Percentiles rank a stretch among this genome's conserved stretches.
Conservation (phyloP, 2,329 filamentous ascomycete genomes). For the Knufia fluminis region DNA sequence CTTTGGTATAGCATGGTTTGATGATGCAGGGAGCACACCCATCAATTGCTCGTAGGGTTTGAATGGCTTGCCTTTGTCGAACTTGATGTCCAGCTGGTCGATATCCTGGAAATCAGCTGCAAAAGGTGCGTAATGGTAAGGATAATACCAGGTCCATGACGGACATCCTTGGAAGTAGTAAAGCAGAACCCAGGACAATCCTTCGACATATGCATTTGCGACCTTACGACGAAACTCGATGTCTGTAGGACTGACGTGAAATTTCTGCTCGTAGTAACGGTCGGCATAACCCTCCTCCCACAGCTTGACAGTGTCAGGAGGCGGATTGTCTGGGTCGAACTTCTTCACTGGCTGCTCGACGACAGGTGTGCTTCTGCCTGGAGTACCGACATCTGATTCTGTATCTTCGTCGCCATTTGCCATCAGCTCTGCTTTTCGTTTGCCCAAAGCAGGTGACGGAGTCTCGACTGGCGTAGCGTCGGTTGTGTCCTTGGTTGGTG, state of each 20-base stretch:
- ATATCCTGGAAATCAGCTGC: constrained; percentile 88
- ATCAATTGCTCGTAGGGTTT: constrained; percentile 94
- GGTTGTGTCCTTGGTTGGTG: constrained; percentile 29
- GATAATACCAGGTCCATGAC: constrained; percentile 99
- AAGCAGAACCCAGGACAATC: constrained; percentile 84
- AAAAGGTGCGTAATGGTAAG: constrained; percentile 96
- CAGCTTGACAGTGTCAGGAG: constrained; percentile 72
- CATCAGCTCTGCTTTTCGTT: constrained; percentile 66
- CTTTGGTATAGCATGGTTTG: constrained; percentile 79
- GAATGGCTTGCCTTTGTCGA: constrained; percentile 77
- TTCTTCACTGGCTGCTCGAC: constrained; percentile 31
- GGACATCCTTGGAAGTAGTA: constrained; percentile 99
- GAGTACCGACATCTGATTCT: constrained; percentile 39
- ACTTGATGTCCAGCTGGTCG: constrained; percentile 66
- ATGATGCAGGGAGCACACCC: constrained; percentile 91
- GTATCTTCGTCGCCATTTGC: constrained; percentile 46
- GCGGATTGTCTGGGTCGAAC: constrained; percentile 29
- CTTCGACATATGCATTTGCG: constrained; percentile 84
- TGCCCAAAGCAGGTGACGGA: constrained; percentile 50
- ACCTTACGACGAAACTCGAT: constrained; percentile 81
- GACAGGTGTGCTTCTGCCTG: constrained; percentile 50
- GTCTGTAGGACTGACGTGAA: constrained; percentile 71
- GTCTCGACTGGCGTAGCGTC: constrained; percentile 27
- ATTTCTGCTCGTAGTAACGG: constrained; percentile 96
- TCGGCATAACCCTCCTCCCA: constrained; percentile 96